Evolutionary conservation across 495 filamentous ascomycete species (phyloP).

Genomic region (Neurospora pannonica): DNA sequence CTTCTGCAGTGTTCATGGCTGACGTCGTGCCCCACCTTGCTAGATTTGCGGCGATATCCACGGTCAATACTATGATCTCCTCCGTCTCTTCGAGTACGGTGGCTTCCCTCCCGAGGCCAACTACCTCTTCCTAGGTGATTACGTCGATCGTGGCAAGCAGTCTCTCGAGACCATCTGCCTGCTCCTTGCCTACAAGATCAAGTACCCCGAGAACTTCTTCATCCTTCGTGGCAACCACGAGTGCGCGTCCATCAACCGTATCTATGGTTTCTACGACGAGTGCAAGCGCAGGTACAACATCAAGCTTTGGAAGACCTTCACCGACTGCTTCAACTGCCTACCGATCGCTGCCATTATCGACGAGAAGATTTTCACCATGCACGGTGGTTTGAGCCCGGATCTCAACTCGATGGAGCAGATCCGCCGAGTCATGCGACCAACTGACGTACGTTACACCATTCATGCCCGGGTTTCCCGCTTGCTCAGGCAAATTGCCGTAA

Average conservation of each 20-base stretch:
- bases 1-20: constrained; percentile 4
- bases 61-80: constrained; percentile 97
- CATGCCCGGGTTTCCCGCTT: neutral
- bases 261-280: constrained; percentile 99
- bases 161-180: constrained; percentile 99
- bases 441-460: constrained; percentile 59
- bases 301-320: constrained; percentile 99
- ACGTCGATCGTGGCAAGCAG: constrained; percentile 98
- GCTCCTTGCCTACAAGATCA: constrained; percentile 98
- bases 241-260: constrained; percentile 98
- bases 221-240: constrained; percentile 97
- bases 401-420: constrained; percentile 99
- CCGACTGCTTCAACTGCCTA: constrained; percentile 99
- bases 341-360: constrained; percentile 99
- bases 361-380: constrained; percentile 99
- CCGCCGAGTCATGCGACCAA: constrained; percentile 95
- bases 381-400: constrained; percentile 93
- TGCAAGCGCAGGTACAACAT: constrained; percentile 99
- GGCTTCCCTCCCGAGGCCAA: constrained; percentile 98
- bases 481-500: neutral
- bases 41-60: constrained; percentile 99
- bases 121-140: constrained; percentile 98
- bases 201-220: constrained; percentile 99
- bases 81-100: constrained; percentile 96
- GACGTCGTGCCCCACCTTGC: constrained; percentile 3